These are phyloP conservation scores for Penicillium maclennaniae DNA, from an alignment of 495 filamentous ascomycete species.

Conservation along the genomic window DNA sequence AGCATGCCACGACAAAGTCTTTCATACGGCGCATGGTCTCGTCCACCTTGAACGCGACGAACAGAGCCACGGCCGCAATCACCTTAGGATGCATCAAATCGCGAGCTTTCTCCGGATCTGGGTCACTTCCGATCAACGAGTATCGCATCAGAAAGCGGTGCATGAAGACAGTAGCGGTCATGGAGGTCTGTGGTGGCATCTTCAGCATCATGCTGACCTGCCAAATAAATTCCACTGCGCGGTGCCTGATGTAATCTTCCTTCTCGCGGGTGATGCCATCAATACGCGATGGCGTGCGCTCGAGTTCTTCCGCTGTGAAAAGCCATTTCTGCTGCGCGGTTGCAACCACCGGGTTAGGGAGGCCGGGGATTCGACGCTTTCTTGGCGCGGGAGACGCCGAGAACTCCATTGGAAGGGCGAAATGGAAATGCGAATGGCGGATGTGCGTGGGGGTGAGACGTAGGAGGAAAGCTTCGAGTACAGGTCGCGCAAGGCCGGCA, in stretches of 20 bases:
- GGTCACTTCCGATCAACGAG: conserved; percentile 51
- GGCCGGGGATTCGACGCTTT: conserved; percentile 46
- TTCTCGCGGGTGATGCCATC: conserved; percentile 72
- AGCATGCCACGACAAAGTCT: conserved; percentile 86
- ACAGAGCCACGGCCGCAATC: conserved; percentile 83
- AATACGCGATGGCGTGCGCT: conserved; percentile 74
- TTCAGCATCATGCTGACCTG: conserved; percentile 91
- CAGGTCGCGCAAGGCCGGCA: neutral
- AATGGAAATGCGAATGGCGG: neutral
- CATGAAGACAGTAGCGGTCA: conserved; percentile 89
- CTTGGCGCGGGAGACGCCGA: conserved; percentile 21
- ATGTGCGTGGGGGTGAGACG: neutral
- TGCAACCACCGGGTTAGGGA: conserved; percentile 47
- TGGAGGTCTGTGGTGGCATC: conserved; percentile 84
- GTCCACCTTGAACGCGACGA: conserved; percentile 94
- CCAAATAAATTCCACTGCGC: conserved; percentile 93
- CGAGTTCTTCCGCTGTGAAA: conserved; percentile 79
- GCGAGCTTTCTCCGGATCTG: conserved; percentile 26
- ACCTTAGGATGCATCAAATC: conserved; percentile 74
- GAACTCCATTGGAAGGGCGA: conserved; percentile 29
- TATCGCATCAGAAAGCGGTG: conserved; percentile 93
- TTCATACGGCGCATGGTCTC: conserved; percentile 93
- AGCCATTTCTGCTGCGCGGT: conserved; percentile 74
- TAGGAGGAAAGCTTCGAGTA: neutral
- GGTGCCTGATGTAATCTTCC: conserved; percentile 74